Evolutionary conservation across 768 basidiomycete genomes (phyloP).

Genomic region (Tulasnella sp.): DNA sequence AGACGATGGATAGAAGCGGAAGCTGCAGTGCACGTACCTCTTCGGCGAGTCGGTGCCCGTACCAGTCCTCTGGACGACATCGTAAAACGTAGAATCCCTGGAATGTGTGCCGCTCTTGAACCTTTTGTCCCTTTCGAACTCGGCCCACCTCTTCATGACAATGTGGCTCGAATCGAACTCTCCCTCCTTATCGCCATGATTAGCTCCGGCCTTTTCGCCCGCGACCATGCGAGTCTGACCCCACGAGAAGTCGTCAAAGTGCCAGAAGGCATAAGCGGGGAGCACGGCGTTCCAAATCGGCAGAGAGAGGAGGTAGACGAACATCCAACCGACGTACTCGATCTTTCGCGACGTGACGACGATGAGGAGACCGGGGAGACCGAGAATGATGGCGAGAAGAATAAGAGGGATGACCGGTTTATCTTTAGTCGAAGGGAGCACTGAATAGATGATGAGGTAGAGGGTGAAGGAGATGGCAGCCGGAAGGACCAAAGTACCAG

Average conservation of each 20-base stretch:
- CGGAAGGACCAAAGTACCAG: slow-evolving; percentile 91
- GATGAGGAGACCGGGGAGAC: slow-evolving; percentile 90
- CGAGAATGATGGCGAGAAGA: slow-evolving; percentile 86
- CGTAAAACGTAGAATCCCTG: slow-evolving; percentile 62
- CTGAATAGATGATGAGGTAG: slow-evolving; percentile 80
- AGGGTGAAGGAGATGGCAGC: slow-evolving; percentile 96
- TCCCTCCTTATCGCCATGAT: slow-evolving; percentile 90
- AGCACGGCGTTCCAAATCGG: slow-evolving; percentile 97
- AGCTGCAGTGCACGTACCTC: slow-evolving; percentile 32
- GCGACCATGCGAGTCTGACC: slow-evolving; percentile 80
- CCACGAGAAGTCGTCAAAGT: slow-evolving; percentile 98
- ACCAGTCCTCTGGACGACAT: slow-evolving; percentile 28
- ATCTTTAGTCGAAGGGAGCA: slow-evolving; percentile 61
- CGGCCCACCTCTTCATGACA: slow-evolving; percentile 98
- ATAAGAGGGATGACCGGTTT: slow-evolving; percentile 74
- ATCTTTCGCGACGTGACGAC: slow-evolving; percentile 92
- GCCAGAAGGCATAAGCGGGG: slow-evolving; percentile 96
- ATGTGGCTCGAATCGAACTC: slow-evolving; percentile 95
- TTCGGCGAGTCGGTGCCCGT: slow-evolving; percentile 30
- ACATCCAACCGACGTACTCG: slow-evolving; percentile 95
- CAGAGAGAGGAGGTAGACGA: slow-evolving; percentile 82
- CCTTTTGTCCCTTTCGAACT: slow-evolving; percentile 90
- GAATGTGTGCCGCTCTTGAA: slow-evolving; percentile 85
- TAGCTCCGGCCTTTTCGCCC: slow-evolving; percentile 52
- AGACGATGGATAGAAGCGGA: not conserved